Conservation (phyloP, 2,329 filamentous ascomycete species). For the Taxawa tesnikishii region DNA sequence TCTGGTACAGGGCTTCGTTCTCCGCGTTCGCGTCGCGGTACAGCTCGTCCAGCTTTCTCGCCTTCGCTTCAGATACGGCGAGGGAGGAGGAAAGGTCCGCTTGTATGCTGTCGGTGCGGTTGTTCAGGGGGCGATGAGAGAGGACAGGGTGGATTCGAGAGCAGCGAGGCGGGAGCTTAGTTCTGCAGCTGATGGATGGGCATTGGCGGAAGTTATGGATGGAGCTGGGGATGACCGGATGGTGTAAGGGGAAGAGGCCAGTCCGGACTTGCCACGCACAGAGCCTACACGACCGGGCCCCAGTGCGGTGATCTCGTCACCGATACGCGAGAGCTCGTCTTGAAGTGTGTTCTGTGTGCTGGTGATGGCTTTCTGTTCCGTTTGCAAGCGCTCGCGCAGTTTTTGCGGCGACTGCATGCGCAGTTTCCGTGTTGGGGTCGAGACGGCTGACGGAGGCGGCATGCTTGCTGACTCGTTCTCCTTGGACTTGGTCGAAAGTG, state of each 20-base stretch:
- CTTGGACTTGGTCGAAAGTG: slow-evolving; percentile 8
- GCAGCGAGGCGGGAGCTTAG: slow-evolving; percentile 47
- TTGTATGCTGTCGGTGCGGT: slow-evolving; percentile 52
- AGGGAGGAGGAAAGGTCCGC: slow-evolving; percentile 61
- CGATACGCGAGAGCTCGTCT: slow-evolving; percentile 67
- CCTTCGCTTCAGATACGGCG: slow-evolving; percentile 63
- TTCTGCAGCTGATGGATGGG: slow-evolving; percentile 22
- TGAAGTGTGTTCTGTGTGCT: slow-evolving; percentile 58
- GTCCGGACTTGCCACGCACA: slow-evolving; percentile 6
- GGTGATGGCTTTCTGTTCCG: slow-evolving; percentile 63
- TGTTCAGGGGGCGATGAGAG: slow-evolving; percentile 46
- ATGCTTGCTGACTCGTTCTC: slow-evolving; percentile 8
- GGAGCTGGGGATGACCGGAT: slow-evolving; percentile 20
- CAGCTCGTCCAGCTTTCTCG: slow-evolving; percentile 72
- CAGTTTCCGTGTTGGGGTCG: slow-evolving; percentile 44
- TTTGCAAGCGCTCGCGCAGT: slow-evolving; percentile 69
- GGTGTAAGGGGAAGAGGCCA: slow-evolving; percentile 15
- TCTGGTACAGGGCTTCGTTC: slow-evolving; percentile 84
- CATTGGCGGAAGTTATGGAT: slow-evolving; percentile 1
- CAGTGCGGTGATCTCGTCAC: slow-evolving; percentile 51
- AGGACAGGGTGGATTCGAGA: slow-evolving; percentile 56
- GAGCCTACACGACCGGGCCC: slow-evolving; percentile 12
- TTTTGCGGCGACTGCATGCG: slow-evolving; percentile 53
- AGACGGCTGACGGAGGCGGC: slow-evolving; percentile 13
- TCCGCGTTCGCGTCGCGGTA: slow-evolving; percentile 81